phyloP scores from a whole-genome alignment of 1,139 yeast species.

The Pichia sp. region DNA sequence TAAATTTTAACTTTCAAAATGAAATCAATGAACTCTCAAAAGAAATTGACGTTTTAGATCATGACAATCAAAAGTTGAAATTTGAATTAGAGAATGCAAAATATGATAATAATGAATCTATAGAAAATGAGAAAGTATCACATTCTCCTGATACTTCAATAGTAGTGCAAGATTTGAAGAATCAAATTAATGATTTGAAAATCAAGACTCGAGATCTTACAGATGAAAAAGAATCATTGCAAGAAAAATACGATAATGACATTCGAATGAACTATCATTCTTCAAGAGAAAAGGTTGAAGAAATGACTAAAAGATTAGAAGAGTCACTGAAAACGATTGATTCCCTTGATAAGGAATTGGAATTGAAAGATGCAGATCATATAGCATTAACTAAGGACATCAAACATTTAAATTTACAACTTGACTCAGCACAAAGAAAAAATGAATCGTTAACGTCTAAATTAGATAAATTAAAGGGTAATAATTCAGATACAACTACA shows the following conservation, averaged over 20 bases:
- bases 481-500: conserved; percentile 5
- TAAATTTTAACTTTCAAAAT: conserved; percentile 6
- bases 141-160: neutral
- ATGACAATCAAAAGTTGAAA: conserved; percentile 14
- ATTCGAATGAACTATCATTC: conserved; percentile 5
- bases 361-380: conserved; percentile 8
- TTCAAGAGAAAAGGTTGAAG: conserved; percentile 11
- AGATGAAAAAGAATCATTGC: conserved; percentile 17
- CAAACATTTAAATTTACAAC: conserved; percentile 8
- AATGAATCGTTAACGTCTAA: conserved; percentile 3
- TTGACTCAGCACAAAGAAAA: conserved; percentile 7
- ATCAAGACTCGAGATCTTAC: conserved; percentile 17
- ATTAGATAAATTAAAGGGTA: conserved; percentile 1
- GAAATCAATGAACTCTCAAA: conserved; percentile 10
- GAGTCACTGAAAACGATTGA: conserved; percentile 16
- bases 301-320: conserved; percentile 11
- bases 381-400: neutral
- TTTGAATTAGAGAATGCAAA: conserved; percentile 3
- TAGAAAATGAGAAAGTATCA: neutral
- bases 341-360: conserved; percentile 6
- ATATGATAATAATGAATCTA: conserved; percentile 14
- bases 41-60: conserved; percentile 15
- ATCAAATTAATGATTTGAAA: conserved; percentile 11
- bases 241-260: conserved; percentile 9
- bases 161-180: neutral